Evolutionary conservation across 495 filamentous ascomycete species (phyloP), one percentile per base, ranked within the genome.

Genomic region (Podospora appendiculata): DNA sequence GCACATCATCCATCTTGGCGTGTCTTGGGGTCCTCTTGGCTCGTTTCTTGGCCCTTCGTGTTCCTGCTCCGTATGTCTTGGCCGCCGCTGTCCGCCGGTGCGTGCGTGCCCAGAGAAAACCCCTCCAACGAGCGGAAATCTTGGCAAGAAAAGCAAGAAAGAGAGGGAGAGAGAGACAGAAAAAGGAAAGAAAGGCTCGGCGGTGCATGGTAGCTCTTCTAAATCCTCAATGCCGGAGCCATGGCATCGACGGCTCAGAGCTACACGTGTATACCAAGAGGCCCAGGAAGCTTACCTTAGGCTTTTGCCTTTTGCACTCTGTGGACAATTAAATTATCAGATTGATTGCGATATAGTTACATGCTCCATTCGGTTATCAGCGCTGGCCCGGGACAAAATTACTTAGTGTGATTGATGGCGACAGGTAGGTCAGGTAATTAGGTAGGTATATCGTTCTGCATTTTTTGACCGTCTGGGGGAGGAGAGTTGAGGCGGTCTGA

Each of bases 61-160:
- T 32, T 18, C 13, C 11, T 7, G 25, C 17, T 46, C n/a, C 35
- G 34, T 14, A 18, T 51, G 6, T 51, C 25, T 45, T 51, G 49
- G 32, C 40, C 49, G 19, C 17, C 13, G 10, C 8, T 13, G 32
- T 40, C 34, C 36, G 36, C 36, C 32, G n/a, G n/a, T n/a, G n/a
- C n/a, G n/a, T n/a, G 35, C 36, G 18, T 35, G 47, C 47, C 33
- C 47, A 35, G 33, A 49, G 25, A 25, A 25, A 36, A 41, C 32
- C 35, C 32, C 17, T 25, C 47, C 18, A 41, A 34, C n/a, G 18
- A 41, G 47, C 47, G 47, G 47, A 49, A 41, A 49, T 41, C 47
- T 49, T 49, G 47, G 47, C 47, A 41, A 16, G 9, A 49, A 25
- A 25, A 25, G n/a, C n/a, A 25, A 25, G 5, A 2, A 25, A 25